phyloP scores from a whole-genome alignment of 1,284 basidiomycete genomes.

The Pascua guehoae region DNA sequence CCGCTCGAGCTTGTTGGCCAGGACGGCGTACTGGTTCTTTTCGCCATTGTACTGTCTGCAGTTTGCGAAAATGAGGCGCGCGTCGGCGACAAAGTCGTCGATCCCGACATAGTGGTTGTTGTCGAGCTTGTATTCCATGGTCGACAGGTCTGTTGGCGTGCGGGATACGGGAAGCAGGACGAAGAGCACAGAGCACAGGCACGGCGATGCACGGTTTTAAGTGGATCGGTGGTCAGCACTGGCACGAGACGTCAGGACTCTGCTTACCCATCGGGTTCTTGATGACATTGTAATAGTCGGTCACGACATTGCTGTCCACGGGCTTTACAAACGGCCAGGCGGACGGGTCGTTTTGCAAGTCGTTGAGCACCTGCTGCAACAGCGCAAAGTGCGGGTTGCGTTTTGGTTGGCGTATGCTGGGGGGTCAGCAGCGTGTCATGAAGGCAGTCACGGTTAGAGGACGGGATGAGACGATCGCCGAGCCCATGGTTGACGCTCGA shows the following conservation, averaged over 20 bases:
- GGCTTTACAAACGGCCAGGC: conserved; percentile 67
- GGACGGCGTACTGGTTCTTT: conserved; percentile 77
- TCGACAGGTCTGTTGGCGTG: conserved; percentile 68
- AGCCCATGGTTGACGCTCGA: too few relatives aligned
- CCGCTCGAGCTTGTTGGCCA: conserved; percentile 76
- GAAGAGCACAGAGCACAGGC: not conserved
- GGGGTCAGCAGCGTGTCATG: not conserved
- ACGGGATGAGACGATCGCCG: too few relatives aligned
- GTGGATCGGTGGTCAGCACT: not conserved
- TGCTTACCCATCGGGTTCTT: conserved; percentile 86
- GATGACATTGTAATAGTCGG: conserved; percentile 89
- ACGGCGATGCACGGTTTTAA: not conserved
- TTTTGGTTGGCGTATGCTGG: conserved; percentile 55
- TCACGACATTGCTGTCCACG: conserved; percentile 77
- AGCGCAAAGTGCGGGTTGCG: conserved; percentile 58
- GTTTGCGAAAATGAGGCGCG: conserved; percentile 83
- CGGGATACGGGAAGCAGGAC: not conserved
- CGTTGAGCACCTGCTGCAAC: conserved; percentile 80
- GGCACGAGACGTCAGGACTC: not conserved
- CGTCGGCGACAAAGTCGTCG: conserved; percentile 75
- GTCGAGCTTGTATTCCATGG: conserved; percentile 90
- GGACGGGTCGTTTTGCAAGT: conserved; percentile 73
- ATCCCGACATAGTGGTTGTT: conserved; percentile 68
- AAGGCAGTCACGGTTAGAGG: not conserved
- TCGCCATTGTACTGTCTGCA: conserved; percentile 87